A percentile compares a stretch with the other conserved stretches of the same genome.
phyloP scores from a whole-genome alignment of 208 protist genomes.

The Leishmania arabica region DNA sequence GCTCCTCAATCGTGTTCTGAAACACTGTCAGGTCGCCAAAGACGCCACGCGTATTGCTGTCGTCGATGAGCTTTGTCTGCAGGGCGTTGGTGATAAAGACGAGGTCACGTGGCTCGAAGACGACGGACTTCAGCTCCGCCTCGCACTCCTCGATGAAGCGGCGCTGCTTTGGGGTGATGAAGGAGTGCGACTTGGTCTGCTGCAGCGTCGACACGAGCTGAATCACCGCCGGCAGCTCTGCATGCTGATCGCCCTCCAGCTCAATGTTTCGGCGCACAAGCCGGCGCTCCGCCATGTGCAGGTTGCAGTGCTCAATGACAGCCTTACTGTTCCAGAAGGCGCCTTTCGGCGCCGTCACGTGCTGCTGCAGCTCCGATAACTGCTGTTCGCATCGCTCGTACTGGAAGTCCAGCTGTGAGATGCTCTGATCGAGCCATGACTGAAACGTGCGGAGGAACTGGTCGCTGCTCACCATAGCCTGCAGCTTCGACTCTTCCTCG shows the following conservation, averaged over 20 bases:
- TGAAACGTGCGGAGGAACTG: conserved; percentile 74
- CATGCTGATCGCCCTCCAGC: conserved; percentile 34
- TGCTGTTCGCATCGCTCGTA: conserved; percentile 86
- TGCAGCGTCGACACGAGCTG: conserved; percentile 75
- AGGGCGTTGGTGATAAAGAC: conserved; percentile 85
- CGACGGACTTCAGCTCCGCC: conserved; percentile 63
- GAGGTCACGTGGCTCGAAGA: conserved; percentile 82
- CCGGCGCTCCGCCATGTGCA: conserved; percentile 78
- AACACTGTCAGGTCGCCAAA: conserved; percentile 79
- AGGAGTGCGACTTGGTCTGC: conserved; percentile 75
- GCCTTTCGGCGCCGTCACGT: conserved; percentile 58
- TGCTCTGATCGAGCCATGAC: conserved; percentile 79
- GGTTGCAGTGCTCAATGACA: conserved; percentile 89
- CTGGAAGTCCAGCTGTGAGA: conserved; percentile 80
- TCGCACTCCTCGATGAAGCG: conserved; percentile 86
- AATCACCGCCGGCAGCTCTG: conserved; percentile 76
- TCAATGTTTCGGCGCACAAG: conserved; percentile 37
- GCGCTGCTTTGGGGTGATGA: conserved; percentile 84
- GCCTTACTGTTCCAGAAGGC: conserved; percentile 88
- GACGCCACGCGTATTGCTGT: conserved; percentile 76
- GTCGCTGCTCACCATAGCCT: conserved; percentile 59
- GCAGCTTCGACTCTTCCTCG: conserved; percentile 83
- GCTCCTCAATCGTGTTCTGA: conserved; percentile 86
- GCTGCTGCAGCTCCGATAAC: conserved; percentile 85
- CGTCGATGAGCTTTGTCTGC: conserved; percentile 82